Evolutionary conservation across 139 green algal genomes (phyloP), one percentile per base, ranked within the genome.

Genomic region (Chlorella sp.): DNA sequence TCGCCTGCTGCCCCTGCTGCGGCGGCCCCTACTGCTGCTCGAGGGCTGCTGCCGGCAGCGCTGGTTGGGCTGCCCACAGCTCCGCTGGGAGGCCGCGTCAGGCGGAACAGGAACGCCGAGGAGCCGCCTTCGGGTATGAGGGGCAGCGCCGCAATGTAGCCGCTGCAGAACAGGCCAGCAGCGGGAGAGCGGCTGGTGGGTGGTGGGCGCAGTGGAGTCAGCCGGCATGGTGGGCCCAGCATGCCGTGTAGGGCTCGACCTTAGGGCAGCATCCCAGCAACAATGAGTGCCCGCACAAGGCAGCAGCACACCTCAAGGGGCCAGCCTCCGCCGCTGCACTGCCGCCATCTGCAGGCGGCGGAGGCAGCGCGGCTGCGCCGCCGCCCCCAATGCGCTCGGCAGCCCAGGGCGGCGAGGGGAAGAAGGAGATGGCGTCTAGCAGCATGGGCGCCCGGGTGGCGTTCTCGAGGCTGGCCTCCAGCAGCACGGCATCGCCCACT

Each of bases 381-480:
- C 80, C 74, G 81, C 69, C 48, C 65, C 43, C 80, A 9, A 88
- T 67, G 62, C 51, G 83, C 36, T 68, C 40, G 26, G 67, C 80
- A 6, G 76, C 34, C 36, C 78, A 88, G 11, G 58, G 38, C 30
- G 82, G 41, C 1, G 80, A 73, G 73, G 92, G 85, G 28, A 94
- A 90, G 72, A 96, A 94, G 24, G 83, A 69, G 68, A 96, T 90
- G 43, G 88, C 80, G 58, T 95, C 90, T 44, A 96, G 81, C 28
- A 96, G 84, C 56, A 96, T 89, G 11, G 92, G 79, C 14, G n/a
- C 74, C 56, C 89, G 90, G 28, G 88, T 95, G 80, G 65, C 76
- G 74, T 96, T 96, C 86, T 96, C 93, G 40, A 96, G 84, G 73
- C 89, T 93, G 14, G 91, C 93, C 73, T 96, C 94, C 76, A 96